Conservation (phyloP, 1,139 yeast species). For the Yamadazyma blattariae region DNA sequence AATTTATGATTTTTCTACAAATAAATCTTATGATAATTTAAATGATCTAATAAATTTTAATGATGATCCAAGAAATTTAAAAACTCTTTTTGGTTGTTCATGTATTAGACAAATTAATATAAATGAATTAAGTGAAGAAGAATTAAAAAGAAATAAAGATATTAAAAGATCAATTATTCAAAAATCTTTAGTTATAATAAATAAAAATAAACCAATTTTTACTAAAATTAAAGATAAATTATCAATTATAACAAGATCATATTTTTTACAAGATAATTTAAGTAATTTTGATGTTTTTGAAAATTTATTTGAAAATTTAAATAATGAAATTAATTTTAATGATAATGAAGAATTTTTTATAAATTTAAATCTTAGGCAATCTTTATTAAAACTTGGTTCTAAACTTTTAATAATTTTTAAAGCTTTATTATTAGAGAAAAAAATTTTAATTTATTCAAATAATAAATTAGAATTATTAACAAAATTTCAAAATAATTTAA, state of each 20-base stretch:
- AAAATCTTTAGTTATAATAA: conserved; percentile 85
- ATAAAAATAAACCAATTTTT: conserved; percentile 77
- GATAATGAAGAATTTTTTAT: conserved; percentile 54
- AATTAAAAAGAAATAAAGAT: conserved; percentile 51
- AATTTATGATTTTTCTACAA: conserved; percentile 61
- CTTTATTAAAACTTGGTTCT: conserved; percentile 57
- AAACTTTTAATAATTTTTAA: conserved; percentile 71
- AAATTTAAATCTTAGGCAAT: conserved; percentile 69
- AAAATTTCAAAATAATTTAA: conserved; percentile 67
- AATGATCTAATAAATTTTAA: conserved; percentile 43
- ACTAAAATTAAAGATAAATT: conserved; percentile 86
- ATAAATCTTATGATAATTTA: conserved; percentile 42
- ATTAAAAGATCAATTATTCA: conserved; percentile 88
- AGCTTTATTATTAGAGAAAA: conserved; percentile 72
- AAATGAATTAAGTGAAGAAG: conserved; percentile 49
- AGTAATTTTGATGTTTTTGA: conserved; percentile 66
- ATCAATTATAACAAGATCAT: conserved; percentile 84
- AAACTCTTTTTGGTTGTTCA: conserved; percentile 88
- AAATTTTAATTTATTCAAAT: conserved; percentile 70
- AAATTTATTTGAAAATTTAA: conserved; percentile 71
- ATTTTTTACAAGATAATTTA: conserved; percentile 78
- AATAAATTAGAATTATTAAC: conserved; percentile 75
- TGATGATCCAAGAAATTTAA: conserved; percentile 48
- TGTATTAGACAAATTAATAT: conserved; percentile 84
- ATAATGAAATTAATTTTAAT: conserved; percentile 29